Evolutionary conservation across 1,284 basidiomycete species (phyloP), one percentile per base, ranked within the genome.

Genomic region (Rhodotorula sp.): DNA sequence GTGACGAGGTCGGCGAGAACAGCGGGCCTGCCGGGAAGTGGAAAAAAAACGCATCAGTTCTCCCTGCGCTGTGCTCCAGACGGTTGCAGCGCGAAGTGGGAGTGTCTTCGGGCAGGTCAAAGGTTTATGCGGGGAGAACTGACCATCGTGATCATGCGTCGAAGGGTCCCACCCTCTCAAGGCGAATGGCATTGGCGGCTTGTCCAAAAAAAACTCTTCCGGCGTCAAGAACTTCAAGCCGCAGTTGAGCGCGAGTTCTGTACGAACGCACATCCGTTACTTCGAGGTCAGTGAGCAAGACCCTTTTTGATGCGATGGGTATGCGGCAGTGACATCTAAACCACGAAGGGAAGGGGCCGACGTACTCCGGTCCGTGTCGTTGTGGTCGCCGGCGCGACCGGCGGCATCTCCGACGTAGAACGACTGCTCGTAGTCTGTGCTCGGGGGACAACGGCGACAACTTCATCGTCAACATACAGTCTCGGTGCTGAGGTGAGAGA

Each of bases 391-490:
- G 18, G 82, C 80, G 56, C 93, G 85, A 15, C 93, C 93, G 12
- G 93, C 94, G 3, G 93, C 93, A 77, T 97, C 94, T 8, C 94
- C 94, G 4, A 96, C 89, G 77, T 89, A 95, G 76, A 91, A 89
- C 0, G 90, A 89, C 0, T 82, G 66, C 0, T 79, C 71, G 75
- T 86, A 85, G 79, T 95, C 92, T 93, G 53, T 5, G 24, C n/a
- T 10, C 45, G 1, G 37, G 14, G 37, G 37, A 10, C 2, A 1
- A 42, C 2, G 14, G 1, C 37, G 8, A 12, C 12, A 12, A n/a
- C 0, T 8, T 6, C 17, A 15, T 6, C 6, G 48, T 33, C 54
- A 58, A 30, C 46, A 22, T 15, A 17, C 26, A 17, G 15, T 22
- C 15, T 17, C 7, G 15, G 44, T 17, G 20, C 3, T 18, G 26